Percentiles rank a stretch among this genome's conserved stretches.
These are phyloP conservation scores for Botryotinia calthae DNA, from an alignment of 2,329 filamentous ascomycete species.

Conservation along the genomic window DNA sequence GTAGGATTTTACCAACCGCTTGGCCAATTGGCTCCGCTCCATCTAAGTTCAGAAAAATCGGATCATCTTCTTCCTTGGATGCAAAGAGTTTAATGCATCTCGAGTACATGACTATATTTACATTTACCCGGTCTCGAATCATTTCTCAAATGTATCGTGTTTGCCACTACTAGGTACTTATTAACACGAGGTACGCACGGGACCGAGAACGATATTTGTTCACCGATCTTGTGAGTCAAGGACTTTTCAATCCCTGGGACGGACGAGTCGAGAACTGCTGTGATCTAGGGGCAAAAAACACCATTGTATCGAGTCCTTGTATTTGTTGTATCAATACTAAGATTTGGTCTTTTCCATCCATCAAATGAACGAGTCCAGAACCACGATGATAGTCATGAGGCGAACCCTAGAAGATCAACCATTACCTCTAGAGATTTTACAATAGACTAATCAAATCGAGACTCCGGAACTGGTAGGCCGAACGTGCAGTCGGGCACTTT, in stretches of 20 bases:
- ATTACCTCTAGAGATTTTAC: neutral
- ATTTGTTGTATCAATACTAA: neutral
- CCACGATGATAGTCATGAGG: neutral
- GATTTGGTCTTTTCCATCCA: neutral
- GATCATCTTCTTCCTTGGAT: conserved; percentile 16
- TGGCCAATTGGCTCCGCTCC: conserved; percentile 1
- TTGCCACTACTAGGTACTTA: neutral
- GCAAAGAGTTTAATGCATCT: conserved; percentile 8
- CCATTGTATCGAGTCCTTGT: too few species aligned
- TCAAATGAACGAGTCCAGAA: neutral
- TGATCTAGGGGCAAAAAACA: neutral
- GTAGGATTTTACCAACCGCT: neutral
- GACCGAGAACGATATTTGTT: neutral
- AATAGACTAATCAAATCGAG: neutral
- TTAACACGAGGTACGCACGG: neutral
- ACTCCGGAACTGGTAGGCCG: neutral
- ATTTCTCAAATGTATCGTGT: neutral
- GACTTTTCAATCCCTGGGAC: neutral
- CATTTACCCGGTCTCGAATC: neutral
- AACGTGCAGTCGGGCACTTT: neutral
- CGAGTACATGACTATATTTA: neutral
- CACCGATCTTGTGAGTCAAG: neutral
- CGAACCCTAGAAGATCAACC: neutral
- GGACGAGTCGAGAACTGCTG: neutral
- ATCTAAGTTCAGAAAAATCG: neutral